phyloP scores from a whole-genome alignment of 345 rosid genomes.

The Salix dunnii region DNA sequence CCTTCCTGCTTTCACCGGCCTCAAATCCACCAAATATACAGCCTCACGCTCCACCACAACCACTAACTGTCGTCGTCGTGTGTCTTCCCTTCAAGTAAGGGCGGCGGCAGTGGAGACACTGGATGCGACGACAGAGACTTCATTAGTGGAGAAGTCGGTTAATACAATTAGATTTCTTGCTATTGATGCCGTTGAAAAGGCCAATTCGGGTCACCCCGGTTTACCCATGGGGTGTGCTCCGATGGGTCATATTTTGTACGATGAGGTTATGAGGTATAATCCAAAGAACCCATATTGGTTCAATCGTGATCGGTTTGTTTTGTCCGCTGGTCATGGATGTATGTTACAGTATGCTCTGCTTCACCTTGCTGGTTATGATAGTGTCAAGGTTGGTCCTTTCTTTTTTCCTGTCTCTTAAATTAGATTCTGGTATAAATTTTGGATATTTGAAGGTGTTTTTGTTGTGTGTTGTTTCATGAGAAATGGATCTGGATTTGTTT shows the following conservation, averaged over 20 bases:
- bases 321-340: conserved; percentile 97
- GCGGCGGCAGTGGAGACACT: conserved; percentile 58
- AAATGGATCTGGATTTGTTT: background rate
- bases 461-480: background rate
- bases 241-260: conserved; percentile 80
- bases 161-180: conserved; percentile 86
- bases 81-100: conserved; percentile 21
- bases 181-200: conserved; percentile 93
- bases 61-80: conserved; percentile 26
- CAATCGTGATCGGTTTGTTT: conserved; percentile 89
- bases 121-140: conserved; percentile 47
- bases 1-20: conserved; percentile 50
- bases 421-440: background rate
- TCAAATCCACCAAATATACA: conserved; percentile 34
- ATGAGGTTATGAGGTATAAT: conserved; percentile 85
- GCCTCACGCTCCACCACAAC: conserved; percentile 15
- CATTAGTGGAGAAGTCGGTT: conserved; percentile 71
- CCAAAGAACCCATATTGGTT: conserved; percentile 98
- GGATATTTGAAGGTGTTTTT: background rate
- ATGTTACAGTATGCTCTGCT: conserved; percentile 92
- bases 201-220: conserved; percentile 95
- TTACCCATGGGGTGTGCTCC: conserved; percentile 99
- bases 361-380: conserved; percentile 96
- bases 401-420: background rate
- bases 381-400: conserved; percentile 51